These are phyloP conservation scores for Fusarium equiseti DNA, from an alignment of 2,329 filamentous ascomycete genomes.

Conservation along the genomic window DNA sequence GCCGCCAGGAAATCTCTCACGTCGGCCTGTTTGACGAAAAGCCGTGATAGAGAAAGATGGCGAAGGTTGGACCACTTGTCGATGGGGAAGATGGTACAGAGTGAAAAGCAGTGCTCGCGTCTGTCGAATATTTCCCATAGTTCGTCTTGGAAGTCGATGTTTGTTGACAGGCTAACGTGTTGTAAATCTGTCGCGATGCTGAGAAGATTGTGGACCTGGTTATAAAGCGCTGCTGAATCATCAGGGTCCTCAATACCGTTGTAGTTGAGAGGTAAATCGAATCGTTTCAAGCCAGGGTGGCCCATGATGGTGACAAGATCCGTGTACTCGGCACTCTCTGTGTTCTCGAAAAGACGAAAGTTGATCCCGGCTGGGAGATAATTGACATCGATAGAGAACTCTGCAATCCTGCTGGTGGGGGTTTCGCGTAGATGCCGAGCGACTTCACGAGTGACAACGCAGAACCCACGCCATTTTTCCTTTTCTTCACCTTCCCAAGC, in stretches of 20 bases:
- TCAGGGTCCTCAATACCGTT: fast-evolving
- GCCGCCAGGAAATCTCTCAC: not conserved
- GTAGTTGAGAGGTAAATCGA: slow-evolving; percentile 18
- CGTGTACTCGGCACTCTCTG: not conserved
- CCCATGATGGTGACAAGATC: slow-evolving; percentile 6
- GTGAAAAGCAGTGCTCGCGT: slow-evolving; percentile 16
- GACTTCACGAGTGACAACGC: slow-evolving; percentile 45
- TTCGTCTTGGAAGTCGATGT: not conserved
- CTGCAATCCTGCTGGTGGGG: slow-evolving; percentile 41
- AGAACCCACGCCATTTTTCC: slow-evolving; percentile 48
- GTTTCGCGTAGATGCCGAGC: slow-evolving; percentile 34
- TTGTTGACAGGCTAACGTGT: slow-evolving; percentile 40
- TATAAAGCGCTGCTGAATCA: not conserved
- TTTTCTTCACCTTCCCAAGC: slow-evolving; percentile 1
- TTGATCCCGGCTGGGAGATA: slow-evolving; percentile 50
- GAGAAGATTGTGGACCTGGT: not conserved
- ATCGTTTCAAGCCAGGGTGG: slow-evolving; percentile 2
- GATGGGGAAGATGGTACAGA: slow-evolving; percentile 49
- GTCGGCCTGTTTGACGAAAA: not conserved
- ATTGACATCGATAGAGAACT: slow-evolving; percentile 52
- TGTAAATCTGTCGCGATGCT: slow-evolving; percentile 35
- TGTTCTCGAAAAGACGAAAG: slow-evolving; percentile 8
- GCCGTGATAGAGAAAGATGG: not conserved
- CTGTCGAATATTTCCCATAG: not conserved
- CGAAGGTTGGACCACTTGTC: slow-evolving; percentile 46